Base-by-base conservation (phyloP, 1,284 basidiomycete genomes). In the Cryptococcus sp. region DNA sequence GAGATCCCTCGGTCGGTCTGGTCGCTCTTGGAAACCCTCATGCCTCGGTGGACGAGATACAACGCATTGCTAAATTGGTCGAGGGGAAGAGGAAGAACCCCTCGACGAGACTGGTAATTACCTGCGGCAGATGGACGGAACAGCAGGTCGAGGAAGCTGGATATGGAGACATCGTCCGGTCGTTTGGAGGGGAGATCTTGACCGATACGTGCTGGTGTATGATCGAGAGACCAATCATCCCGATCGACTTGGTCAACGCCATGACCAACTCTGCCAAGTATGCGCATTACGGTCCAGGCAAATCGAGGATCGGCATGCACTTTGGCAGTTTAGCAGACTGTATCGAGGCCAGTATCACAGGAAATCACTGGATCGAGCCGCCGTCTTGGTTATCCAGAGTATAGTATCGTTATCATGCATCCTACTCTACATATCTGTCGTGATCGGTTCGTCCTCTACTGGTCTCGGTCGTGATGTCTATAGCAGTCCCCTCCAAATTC, bases 401-500 rank as follows among this genome's bases (percentile, higher is more conserved):
- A n/a, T n/a, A n/a, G n/a, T n/a, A n/a, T n/a, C n/a, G n/a, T n/a
- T n/a, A n/a, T n/a, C n/a, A n/a, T n/a, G n/a, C n/a, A n/a, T n/a
- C n/a, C n/a, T n/a, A n/a, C n/a, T n/a, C n/a, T n/a, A n/a, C n/a
- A n/a, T n/a, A n/a, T n/a, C n/a, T n/a, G n/a, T n/a, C n/a, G n/a
- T n/a, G n/a, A n/a, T n/a, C n/a, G n/a, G n/a, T n/a, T n/a, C n/a
- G n/a, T n/a, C n/a, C n/a, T n/a, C n/a, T n/a, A n/a, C n/a, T n/a
- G n/a, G n/a, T n/a, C n/a, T n/a, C n/a, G n/a, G 19, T 41, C 23
- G 34, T 60, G 53, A n/a, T 32, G 19, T 43, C 51, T 58, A 44
- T 53, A 59, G 21, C 50, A 54, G 11, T 45, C 56, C 11, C 60
- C 60, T 18, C 60, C 60, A 52, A 60, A 62, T 45, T 62, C 60